A percentile compares a stretch with the other conserved stretches of the same genome.
phyloP scores from a whole-genome alignment of 441 rosid species.

The Pelargonium australe region DNA sequence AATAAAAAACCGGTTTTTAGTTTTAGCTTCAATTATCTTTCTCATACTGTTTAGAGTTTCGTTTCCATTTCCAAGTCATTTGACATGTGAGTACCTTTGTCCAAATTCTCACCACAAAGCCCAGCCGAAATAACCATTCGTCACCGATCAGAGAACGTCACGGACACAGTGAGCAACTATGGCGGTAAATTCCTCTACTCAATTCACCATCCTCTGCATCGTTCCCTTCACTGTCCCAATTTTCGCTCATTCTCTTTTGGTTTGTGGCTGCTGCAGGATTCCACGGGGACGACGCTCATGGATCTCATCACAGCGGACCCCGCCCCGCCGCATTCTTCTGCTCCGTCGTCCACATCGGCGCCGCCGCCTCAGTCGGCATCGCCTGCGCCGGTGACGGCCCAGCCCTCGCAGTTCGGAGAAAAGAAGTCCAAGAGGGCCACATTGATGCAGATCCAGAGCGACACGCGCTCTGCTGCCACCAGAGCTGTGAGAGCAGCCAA shows the following conservation, averaged over 20 bases:
- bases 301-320: slow-evolving; percentile 92
- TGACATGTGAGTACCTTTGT: too few relatives aligned
- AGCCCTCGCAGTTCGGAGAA: slow-evolving; percentile 49
- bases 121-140: background rate
- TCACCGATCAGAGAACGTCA: background rate
- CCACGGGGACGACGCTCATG: slow-evolving; percentile 89
- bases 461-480: slow-evolving; percentile 87
- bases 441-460: slow-evolving; percentile 86
- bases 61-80: too few relatives aligned
- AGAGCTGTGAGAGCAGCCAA: slow-evolving; percentile 60
- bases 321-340: slow-evolving; percentile 1
- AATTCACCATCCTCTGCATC: slow-evolving; percentile 4
- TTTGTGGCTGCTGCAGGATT: slow-evolving; percentile 40
- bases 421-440: slow-evolving; percentile 75
- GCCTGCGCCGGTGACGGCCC: slow-evolving; percentile 5
- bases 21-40: too few relatives aligned
- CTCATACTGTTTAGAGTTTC: too few relatives aligned
- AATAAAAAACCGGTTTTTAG: too few relatives aligned
- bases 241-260: slow-evolving; percentile 4
- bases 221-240: background rate
- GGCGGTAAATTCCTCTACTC: slow-evolving; percentile 14
- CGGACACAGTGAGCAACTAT: slow-evolving; percentile 9
- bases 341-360: slow-evolving; percentile 43
- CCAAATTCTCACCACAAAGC: too few relatives aligned
- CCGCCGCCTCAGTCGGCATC: slow-evolving; percentile 13